phyloP scores from a whole-genome alignment of 352 stramenopile species.

The Phytophthora macrochlamydospora region DNA sequence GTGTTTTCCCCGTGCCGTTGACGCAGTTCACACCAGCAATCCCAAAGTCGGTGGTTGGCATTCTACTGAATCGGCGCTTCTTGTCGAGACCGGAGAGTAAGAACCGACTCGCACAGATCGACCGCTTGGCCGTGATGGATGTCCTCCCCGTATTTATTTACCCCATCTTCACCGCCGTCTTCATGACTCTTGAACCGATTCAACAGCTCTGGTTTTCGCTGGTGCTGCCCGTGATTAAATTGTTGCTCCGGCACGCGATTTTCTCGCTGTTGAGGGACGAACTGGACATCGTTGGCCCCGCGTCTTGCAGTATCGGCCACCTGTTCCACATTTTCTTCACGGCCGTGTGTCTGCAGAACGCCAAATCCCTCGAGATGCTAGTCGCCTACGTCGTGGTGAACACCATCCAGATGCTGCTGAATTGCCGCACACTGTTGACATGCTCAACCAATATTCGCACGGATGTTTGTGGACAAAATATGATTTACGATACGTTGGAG shows the following conservation, averaged over 20 bases:
- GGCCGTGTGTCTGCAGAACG: slow-evolving; percentile 31
- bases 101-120: slow-evolving; percentile 4
- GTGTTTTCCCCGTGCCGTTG: slow-evolving; percentile 37
- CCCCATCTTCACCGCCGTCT: slow-evolving; percentile 27
- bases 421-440: slow-evolving; percentile 9
- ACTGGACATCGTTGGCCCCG: slow-evolving; percentile 24
- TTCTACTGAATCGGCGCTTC: slow-evolving; percentile 1
- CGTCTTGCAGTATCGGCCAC: slow-evolving; percentile 20
- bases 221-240: slow-evolving; percentile 29
- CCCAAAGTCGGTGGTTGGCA: slow-evolving; percentile 5
- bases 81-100: background rate
- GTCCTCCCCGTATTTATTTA: slow-evolving; percentile 30
- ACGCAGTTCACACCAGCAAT: slow-evolving; percentile 12
- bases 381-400: slow-evolving; percentile 21
- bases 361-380: slow-evolving; percentile 31
- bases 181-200: slow-evolving; percentile 14
- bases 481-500: no score
- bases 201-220: slow-evolving; percentile 32
- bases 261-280: slow-evolving; percentile 16
- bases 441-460: background rate
- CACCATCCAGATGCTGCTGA: slow-evolving; percentile 7
- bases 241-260: slow-evolving; percentile 17
- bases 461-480: no score
- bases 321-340: slow-evolving; percentile 45
- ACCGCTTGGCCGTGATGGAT: slow-evolving; percentile 5